Base-by-base conservation (phyloP, 768 basidiomycete genomes). In the Pleurotus citrinopileatus region DNA sequence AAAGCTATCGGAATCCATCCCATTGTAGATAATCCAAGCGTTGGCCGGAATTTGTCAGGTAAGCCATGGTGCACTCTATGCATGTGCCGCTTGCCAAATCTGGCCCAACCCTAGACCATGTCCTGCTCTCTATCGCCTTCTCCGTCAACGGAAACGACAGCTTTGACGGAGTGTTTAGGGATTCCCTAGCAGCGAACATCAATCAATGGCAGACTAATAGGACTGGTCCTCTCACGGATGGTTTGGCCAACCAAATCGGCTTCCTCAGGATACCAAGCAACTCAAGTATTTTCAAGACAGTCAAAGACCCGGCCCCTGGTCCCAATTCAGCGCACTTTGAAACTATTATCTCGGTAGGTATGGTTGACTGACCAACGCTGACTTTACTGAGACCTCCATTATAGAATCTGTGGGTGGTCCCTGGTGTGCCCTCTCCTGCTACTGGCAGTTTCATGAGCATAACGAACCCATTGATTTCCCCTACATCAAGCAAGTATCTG, bases 401-500 rank as follows among this genome's bases (percentile, higher is more conserved):
- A 7, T 43, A 44, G 52, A 44, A 43, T 37, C 26, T 43, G 22
- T 43, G 42, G 38, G 62, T 64, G n/a, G 55, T 37, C 38, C 64
- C 65, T 0, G 57, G 61, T 8, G 52, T 60, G 9, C 63, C 61
- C 2, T 25, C 62, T 13, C 66, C 66, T 20, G 53, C 58, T 8
- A 65, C 65, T 7, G 63, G 67, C 13, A 66, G 64, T 46, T 68
- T 59, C 46, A 61, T 69, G 59, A 59, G 62, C 37, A 59, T 67
- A 25, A 61, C 59, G 25, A 60, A 60, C 13, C 63, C 59, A 6
- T 52, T 65, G 2, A 57, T 69, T 9, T 58, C 68, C 1, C 67
- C 69, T 13, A 57, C 62, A n/a, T 67, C 70, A 5, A 64, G 67
- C 66, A 55, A 25, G 68, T 52, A 57, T n/a, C n/a, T n/a, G n/a